A percentile compares a stretch with the other conserved stretches of the same genome.
These are phyloP conservation scores for Cutaneotrichosporon sp. DNA, from an alignment of 1,284 basidiomycete species.

Conservation along the genomic window DNA sequence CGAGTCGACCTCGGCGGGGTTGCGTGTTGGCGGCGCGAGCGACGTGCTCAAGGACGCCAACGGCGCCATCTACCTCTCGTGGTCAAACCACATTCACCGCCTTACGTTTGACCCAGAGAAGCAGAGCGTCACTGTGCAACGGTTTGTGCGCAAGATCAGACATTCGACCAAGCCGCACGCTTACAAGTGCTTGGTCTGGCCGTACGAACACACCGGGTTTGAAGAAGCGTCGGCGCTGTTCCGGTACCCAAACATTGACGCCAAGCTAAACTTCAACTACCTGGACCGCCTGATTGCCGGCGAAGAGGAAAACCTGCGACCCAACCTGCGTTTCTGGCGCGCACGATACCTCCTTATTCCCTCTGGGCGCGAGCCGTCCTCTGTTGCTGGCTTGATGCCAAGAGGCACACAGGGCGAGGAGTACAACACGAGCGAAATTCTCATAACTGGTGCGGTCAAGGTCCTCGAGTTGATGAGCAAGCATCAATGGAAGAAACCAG, in stretches of 20 bases:
- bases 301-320: slow-evolving; percentile 72
- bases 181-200: slow-evolving; percentile 90
- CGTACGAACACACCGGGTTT: slow-evolving; percentile 78
- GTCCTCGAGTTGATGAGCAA: slow-evolving; percentile 81
- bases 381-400: slow-evolving; percentile 41
- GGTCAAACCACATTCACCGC: slow-evolving; percentile 91
- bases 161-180: slow-evolving; percentile 58
- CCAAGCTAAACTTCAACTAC: slow-evolving; percentile 46
- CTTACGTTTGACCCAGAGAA: slow-evolving; percentile 72
- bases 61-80: slow-evolving; percentile 82
- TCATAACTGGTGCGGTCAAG: slow-evolving; percentile 83
- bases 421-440: slow-evolving; percentile 78
- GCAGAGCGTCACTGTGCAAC: slow-evolving; percentile 78
- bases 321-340: slow-evolving; percentile 83
- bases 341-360: slow-evolving; percentile 94
- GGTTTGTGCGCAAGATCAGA: slow-evolving; percentile 74
- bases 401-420: slow-evolving; percentile 66
- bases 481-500: slow-evolving; percentile 66
- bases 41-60: slow-evolving; percentile 62
- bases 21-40: slow-evolving; percentile 61
- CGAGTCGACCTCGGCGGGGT: slow-evolving; percentile 52
- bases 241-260: slow-evolving; percentile 55
- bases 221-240: slow-evolving; percentile 74
- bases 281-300: slow-evolving; percentile 64
- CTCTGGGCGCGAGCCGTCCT: slow-evolving; percentile 59